Evolutionary conservation across 345 rosid species (phyloP).

Genomic region (Populus alba): DNA sequence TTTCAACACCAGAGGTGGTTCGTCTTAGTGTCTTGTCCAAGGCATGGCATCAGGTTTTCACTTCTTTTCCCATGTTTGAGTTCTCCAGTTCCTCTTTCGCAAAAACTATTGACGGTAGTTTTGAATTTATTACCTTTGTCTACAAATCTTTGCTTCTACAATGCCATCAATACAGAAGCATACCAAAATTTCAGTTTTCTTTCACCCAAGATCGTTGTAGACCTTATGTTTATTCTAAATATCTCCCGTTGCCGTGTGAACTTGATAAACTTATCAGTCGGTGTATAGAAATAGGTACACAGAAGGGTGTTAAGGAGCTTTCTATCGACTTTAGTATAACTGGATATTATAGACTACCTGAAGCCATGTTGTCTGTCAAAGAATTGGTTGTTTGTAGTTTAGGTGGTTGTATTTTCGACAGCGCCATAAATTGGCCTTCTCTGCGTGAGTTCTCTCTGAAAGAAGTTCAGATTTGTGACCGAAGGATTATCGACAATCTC

Average conservation of each 20-base stretch:
- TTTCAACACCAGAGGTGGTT: background rate
- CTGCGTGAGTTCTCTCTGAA: background rate
- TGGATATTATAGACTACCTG: background rate
- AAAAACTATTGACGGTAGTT: background rate
- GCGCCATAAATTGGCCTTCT: background rate
- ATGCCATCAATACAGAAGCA: background rate
- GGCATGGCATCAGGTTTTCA: background rate
- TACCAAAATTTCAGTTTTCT: too few species aligned
- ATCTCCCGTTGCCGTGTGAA: too few species aligned
- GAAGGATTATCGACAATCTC: background rate
- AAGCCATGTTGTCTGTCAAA: background rate
- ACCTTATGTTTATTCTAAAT: too few species aligned
- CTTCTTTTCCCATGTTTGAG: background rate
- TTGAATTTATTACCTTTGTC: background rate
- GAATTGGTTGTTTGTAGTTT: background rate
- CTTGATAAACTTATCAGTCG: background rate
- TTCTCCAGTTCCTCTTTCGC: background rate
- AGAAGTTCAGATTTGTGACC: background rate
- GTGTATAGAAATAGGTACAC: background rate
- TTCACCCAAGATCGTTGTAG: too few species aligned
- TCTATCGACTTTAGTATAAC: background rate
- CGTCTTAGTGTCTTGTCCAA: background rate
- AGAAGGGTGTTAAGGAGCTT: background rate
- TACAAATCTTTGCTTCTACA: background rate
- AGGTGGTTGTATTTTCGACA: background rate